phyloP scores from a whole-genome alignment of 805 yeast genomes.

The Metschnikowia peoriensis region DNA sequence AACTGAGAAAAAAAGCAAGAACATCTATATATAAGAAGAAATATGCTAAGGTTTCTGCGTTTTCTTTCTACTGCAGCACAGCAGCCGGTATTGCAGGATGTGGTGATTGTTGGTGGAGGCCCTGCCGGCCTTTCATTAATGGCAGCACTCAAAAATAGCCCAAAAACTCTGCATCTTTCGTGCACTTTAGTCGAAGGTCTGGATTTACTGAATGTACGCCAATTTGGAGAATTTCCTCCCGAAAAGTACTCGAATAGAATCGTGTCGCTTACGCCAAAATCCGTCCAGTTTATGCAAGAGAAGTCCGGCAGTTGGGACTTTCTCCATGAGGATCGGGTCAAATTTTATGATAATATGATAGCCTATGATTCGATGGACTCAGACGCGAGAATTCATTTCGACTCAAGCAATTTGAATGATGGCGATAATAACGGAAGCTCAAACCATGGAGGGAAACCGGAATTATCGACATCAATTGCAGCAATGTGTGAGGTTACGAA shows the following conservation, averaged over 20 bases:
- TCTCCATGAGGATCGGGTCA: constrained; percentile 66
- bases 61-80: constrained; percentile 12
- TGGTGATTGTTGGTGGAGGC: constrained; percentile 93
- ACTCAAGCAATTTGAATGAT: constrained; percentile 46
- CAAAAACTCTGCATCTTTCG: constrained; percentile 54
- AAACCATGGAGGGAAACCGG: neutral
- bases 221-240: constrained; percentile 46
- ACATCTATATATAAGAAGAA: no score
- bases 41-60: constrained; percentile 12
- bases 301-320: constrained; percentile 75
- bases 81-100: constrained; percentile 45
- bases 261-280: constrained; percentile 80
- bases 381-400: constrained; percentile 69
- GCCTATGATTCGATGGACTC: constrained; percentile 80
- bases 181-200: constrained; percentile 76
- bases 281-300: constrained; percentile 58
- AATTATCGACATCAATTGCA: constrained; percentile 40
- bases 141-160: constrained; percentile 72
- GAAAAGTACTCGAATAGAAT: constrained; percentile 72
- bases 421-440: constrained; percentile 6
- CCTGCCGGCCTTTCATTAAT: constrained; percentile 93
- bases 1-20: no score
- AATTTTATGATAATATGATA: constrained; percentile 74
- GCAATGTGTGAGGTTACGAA: constrained; percentile 89
- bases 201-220: constrained; percentile 50